Base-by-base conservation (phyloP, 345 rosid genomes). In the Viola odorata region DNA sequence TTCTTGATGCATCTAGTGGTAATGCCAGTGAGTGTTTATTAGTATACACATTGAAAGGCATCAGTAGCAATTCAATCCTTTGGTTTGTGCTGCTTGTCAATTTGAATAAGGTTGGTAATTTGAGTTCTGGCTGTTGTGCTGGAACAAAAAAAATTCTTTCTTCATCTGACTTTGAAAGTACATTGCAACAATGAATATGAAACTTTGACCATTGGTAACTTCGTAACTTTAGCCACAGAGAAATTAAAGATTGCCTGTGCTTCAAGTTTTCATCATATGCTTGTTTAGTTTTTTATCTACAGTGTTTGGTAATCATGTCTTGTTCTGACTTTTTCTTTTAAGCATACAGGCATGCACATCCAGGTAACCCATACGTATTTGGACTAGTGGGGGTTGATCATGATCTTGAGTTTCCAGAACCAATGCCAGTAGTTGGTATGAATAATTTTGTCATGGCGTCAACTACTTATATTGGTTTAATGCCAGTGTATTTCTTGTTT, bases 351-450 rank as follows among this genome's bases (percentile, higher is more conserved):
- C 99, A 94, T 85, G 95, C 99, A 63, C 97, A 86, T 84, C 97
- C 99, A 38, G 99, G 99, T 62, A 94, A 89, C 81, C 99, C 99
- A 60, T 94, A 90, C 75, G 96, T 94, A 23, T 90, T 82, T 86
- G 99, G 99, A 58, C 99, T 87, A 55, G 99, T 83, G 68, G 99
- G 89, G 65, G 78, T 83, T 63, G 99, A 90, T 76, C 99, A 94
- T 36, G 97, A 94, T 84, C 86, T 94, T 69, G 99, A 94, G 58
- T 94, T 94, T 76, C 99, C 99, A 23, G 96, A 94, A 61, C 97
- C 99, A 57, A 87, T 94, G 96, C 99, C 96, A 41, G 95, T 94
- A 23, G 75, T 90, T 66, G 99, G 97, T 94, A 83, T 69, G 55
- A 54, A 60, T 13, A 17, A 23, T 42, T n/a, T 55, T 32, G 50